phyloP scores from a whole-genome alignment of 2,329 filamentous ascomycete genomes.

The Chaetomiaceae sp. region DNA sequence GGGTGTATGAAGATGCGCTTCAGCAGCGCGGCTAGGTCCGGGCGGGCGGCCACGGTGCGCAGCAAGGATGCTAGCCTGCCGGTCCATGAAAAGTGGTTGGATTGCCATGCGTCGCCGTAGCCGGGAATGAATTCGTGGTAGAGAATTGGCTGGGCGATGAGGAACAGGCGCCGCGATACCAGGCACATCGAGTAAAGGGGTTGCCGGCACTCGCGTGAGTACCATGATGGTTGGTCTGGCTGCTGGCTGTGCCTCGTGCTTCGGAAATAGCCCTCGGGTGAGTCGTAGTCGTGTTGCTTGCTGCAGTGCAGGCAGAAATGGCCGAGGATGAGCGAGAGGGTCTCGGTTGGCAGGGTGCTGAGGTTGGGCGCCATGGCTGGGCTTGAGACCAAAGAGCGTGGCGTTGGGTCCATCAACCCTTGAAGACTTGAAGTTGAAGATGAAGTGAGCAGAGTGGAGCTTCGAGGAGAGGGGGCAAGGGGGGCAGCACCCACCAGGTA shows the following conservation, averaged over 20 bases:
- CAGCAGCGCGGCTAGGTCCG: conserved; percentile 20
- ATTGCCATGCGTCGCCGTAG: conserved; percentile 25
- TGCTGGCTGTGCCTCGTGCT: background rate
- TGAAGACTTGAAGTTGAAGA: too few species aligned
- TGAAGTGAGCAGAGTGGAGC: too few species aligned
- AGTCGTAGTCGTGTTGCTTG: conserved; percentile 2
- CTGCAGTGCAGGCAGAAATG: conserved; percentile 20
- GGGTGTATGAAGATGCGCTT: background rate
- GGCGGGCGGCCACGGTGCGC: conserved; percentile 20
- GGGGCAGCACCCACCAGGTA: too few species aligned
- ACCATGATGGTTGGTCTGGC: conserved; percentile 21
- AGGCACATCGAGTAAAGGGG: conserved; percentile 19
- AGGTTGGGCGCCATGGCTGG: background rate
- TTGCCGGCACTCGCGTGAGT: conserved; percentile 16
- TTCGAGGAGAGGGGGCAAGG: too few species aligned
- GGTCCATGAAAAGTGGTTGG: conserved; percentile 20
- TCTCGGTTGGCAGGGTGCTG: conserved; percentile 12
- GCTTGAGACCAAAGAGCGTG: too few species aligned
- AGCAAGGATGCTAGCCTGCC: conserved; percentile 24
- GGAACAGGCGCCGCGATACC: conserved; percentile 21
- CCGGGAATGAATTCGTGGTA: conserved; percentile 27
- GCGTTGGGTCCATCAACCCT: too few species aligned
- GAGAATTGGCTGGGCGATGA: conserved; percentile 21
- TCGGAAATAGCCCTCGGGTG: conserved; percentile 5
- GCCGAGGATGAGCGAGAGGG: conserved; percentile 14